Conservation (phyloP, 2,329 filamentous ascomycete species). For the Trichoderma aggressivum region DNA sequence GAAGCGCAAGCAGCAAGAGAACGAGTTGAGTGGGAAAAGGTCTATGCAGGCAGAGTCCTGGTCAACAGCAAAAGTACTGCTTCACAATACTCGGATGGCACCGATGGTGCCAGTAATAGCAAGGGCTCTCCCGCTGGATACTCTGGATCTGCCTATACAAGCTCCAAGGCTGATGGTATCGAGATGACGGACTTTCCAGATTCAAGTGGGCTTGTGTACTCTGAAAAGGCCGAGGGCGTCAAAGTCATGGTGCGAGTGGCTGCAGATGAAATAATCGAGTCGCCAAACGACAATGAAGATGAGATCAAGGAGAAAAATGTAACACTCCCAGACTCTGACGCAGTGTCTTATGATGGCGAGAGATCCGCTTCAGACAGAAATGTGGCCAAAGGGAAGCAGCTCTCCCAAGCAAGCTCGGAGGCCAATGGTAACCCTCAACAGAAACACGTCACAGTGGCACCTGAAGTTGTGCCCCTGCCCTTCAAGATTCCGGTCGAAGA, state of each 20-base stretch:
- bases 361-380: not conserved
- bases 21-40: conserved; percentile 69
- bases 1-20: conserved; percentile 61
- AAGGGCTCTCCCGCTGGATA: conserved; percentile 39
- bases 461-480: conserved; percentile 60
- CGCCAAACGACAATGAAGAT: conserved; percentile 14
- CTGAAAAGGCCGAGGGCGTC: conserved; percentile 40
- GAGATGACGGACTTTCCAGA: conserved; percentile 53
- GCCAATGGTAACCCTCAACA: conserved; percentile 21
- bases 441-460: conserved; percentile 35
- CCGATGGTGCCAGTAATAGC: conserved; percentile 44
- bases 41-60: conserved; percentile 62
- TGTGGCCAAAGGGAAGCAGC: conserved; percentile 21
- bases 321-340: not conserved
- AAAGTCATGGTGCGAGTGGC: conserved; percentile 54
- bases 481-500: conserved; percentile 56
- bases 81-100: conserved; percentile 51
- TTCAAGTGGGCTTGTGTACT: conserved; percentile 40
- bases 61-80: conserved; percentile 33
- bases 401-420: conserved; percentile 24
- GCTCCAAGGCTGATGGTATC: conserved; percentile 45
- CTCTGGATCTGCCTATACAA: conserved; percentile 34
- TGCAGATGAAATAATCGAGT: conserved; percentile 42
- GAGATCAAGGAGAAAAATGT: conserved; percentile 32
- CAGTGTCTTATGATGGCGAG: not conserved